Base-by-base conservation (phyloP, 1,284 basidiomycete species). In the Melampsora americana region DNA sequence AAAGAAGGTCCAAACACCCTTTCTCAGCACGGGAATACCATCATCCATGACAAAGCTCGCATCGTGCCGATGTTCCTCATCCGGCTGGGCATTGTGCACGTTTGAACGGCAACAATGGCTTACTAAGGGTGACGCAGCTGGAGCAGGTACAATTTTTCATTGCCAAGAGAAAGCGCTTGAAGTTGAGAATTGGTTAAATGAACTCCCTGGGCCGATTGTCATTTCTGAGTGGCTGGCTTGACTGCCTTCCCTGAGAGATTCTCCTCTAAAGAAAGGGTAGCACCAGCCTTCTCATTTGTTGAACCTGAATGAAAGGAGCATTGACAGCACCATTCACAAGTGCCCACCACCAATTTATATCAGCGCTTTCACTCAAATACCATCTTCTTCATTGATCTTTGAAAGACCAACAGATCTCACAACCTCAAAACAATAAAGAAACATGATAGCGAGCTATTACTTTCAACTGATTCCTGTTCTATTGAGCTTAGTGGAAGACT, bases 171-270 rank as follows among this genome's bases (percentile, higher is more conserved):
- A 42, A 42, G 39, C 39, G 39, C 39, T 42, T 12, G 5, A 42
- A 12, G 39, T 42, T 42, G 39, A 9, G 35, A 35, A 35, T 35
- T 9, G 35, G n/a, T 28, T n/a, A 56, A 56, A 56, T 56, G 26
- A 56, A 23, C 6, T 28, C 53, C 53, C 53, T 56, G 53, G 53
- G 53, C 53, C 53, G 53, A 23, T 28, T 56, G 53, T 56, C 53
- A 56, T 16, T 56, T n/a, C 53, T 56, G 53, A 56, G 26, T 56
- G 53, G 53, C 39, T 42, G 39, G 39, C 4, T 42, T 42, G 6
- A 11, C 39, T 5, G 39, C 39, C 39, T 42, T 42, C 39, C 39
- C 39, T 42, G 11, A 12, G 39, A 23, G n/a, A 12, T 6, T 7
- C 11, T 9, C 5, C n/a, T 56, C n/a, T 2, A 28, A 56, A 28